Evolutionary conservation across 2,329 filamentous ascomycete species (phyloP).

Genomic region (Clarireedia paspali): DNA sequence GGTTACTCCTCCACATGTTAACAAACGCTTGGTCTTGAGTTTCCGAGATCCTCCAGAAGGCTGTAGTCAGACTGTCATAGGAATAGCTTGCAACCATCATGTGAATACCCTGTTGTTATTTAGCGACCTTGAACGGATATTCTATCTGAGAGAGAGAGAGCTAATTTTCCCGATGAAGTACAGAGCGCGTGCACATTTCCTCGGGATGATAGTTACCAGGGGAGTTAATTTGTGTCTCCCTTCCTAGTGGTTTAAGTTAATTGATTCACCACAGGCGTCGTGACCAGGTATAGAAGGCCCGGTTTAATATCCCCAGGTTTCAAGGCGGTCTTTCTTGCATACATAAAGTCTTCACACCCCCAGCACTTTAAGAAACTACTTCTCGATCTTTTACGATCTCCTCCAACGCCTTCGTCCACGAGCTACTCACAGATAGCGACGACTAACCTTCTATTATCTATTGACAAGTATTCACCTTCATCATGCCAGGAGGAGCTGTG

Average conservation of each 20-base stretch:
- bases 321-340: neutral
- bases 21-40: neutral
- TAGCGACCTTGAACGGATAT: neutral
- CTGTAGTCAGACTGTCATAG: neutral
- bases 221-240: neutral
- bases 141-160: neutral
- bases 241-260: neutral
- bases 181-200: conserved; percentile 5
- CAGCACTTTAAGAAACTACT: neutral
- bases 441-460: neutral
- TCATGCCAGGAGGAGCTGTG: conserved; percentile 9
- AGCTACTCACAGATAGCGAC: neutral
- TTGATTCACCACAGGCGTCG: neutral
- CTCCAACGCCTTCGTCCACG: neutral
- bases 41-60: neutral
- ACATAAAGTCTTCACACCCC: conserved; percentile 4
- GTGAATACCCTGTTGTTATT: neutral
- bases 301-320: neutral
- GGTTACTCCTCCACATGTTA: neutral
- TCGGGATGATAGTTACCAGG: neutral
- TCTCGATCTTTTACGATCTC: neutral
- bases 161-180: conserved; percentile 2
- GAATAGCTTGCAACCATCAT: neutral
- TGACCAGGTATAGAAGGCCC: conserved; percentile 5
- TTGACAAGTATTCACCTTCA: conserved; percentile 1